Conservation (phyloP, 225 moss, liverwort and hornwort species). For the Bryum argenteum region DNA sequence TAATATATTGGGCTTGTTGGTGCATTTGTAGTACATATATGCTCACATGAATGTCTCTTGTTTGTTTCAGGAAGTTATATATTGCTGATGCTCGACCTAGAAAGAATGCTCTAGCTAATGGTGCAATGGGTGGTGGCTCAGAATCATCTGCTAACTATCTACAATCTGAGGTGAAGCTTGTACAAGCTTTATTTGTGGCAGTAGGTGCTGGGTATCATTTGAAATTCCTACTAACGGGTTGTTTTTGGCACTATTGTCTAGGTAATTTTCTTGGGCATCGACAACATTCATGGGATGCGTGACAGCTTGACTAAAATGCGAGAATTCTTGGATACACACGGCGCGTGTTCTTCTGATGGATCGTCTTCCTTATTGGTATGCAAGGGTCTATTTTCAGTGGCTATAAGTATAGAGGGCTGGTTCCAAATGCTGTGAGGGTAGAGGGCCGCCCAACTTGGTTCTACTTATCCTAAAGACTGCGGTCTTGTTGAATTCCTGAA, state of each 20-base stretch:
- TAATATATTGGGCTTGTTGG: conserved; percentile 3
- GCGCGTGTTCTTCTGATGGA: conserved; percentile 95
- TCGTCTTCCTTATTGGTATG: conserved; percentile 92
- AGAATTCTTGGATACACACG: conserved; percentile 89
- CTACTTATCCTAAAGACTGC: conserved; percentile 7
- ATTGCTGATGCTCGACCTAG: conserved; percentile 98
- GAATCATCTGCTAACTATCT: conserved; percentile 93
- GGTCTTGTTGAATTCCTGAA: conserved; percentile 24
- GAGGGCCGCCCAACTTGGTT: background rate
- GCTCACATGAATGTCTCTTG: conserved; percentile 16
- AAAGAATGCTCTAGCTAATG: conserved; percentile 94
- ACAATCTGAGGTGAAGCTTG: conserved; percentile 72
- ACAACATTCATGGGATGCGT: conserved; percentile 98
- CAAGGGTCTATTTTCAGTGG: conserved; percentile 12
- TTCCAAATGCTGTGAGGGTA: conserved; percentile 5
- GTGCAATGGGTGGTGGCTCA: conserved; percentile 94
- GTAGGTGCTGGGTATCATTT: conserved; percentile 6
- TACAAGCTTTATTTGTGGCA: conserved; percentile 7
- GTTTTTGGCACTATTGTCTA: conserved; percentile 39
- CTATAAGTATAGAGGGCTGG: conserved; percentile 6
- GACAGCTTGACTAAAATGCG: conserved; percentile 83
- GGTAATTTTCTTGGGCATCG: conserved; percentile 97
- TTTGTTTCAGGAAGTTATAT: conserved; percentile 77
- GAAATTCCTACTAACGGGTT: conserved; percentile 14
- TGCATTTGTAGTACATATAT: conserved; percentile 17